Percentiles rank a stretch among this genome's conserved stretches.
Evolutionary conservation across 208 protist species (phyloP).

Genomic region (Leishmania mexicana): DNA sequence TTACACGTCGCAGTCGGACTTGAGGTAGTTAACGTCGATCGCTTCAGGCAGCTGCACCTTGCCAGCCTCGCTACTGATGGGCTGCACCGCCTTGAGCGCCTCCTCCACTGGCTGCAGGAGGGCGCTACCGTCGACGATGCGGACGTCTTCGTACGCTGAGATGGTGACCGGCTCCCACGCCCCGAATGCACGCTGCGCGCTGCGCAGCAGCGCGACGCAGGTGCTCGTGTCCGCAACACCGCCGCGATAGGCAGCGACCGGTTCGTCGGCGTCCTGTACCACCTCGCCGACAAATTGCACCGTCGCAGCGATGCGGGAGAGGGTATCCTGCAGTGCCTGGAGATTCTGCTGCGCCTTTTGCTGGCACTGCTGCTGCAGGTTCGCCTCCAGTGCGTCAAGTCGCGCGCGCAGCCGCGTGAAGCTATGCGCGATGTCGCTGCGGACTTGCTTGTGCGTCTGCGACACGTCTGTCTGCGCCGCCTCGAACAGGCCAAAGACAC

Average conservation of each 20-base stretch:
- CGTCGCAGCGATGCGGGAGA: conserved; percentile 37
- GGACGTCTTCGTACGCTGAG: conserved; percentile 46
- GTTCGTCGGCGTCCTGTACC: conserved; percentile 38
- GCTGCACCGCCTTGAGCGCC: conserved; percentile 27
- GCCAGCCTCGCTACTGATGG: conserved; percentile 27
- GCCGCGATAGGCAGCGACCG: conserved; percentile 42
- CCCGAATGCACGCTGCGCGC: conserved; percentile 55
- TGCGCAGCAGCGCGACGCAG: conserved; percentile 49
- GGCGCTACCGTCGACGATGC: conserved; percentile 23
- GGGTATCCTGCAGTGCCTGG: conserved; percentile 36
- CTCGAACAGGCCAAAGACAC: conserved; percentile 59
- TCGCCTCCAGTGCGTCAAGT: conserved; percentile 51
- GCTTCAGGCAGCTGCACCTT: conserved; percentile 72
- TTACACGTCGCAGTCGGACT: conserved; percentile 41
- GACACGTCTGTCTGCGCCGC: conserved; percentile 54
- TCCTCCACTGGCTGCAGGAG: conserved; percentile 47
- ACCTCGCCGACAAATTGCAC: conserved; percentile 53
- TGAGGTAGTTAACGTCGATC: conserved; percentile 81
- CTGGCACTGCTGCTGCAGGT: conserved; percentile 41
- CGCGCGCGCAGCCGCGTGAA: conserved; percentile 47
- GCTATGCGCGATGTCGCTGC: conserved; percentile 38
- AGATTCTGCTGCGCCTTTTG: conserved; percentile 28
- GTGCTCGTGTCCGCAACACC: conserved; percentile 36
- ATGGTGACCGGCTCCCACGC: conserved; percentile 56
- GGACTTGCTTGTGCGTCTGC: conserved; percentile 30